Evolutionary conservation across 192 early-diverging fungal genomes (phyloP).

Genomic region (Entomortierella chlamydospora): DNA sequence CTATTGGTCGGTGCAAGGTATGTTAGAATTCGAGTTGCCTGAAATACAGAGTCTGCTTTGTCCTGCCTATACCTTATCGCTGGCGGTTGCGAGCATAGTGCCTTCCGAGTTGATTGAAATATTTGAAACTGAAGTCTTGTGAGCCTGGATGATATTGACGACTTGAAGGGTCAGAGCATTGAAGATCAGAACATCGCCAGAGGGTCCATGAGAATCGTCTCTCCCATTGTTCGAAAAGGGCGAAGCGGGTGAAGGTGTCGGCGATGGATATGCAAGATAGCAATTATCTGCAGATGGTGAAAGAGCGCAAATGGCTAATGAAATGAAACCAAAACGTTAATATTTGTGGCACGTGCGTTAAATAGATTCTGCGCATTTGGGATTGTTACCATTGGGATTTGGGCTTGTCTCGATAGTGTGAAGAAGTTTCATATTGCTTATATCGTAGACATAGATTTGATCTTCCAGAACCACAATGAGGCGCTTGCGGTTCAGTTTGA

Average conservation of each 20-base stretch:
- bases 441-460: constrained; percentile 97
- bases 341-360: too few relatives aligned
- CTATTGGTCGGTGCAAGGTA: constrained; percentile 41
- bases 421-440: constrained; percentile 97
- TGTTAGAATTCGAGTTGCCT: background rate
- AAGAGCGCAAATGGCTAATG: constrained; percentile 83
- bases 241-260: constrained; percentile 68
- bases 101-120: constrained; percentile 92
- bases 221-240: too few relatives aligned
- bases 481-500: constrained; percentile 95
- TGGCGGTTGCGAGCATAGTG: constrained; percentile 91
- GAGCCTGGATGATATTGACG: constrained; percentile 94
- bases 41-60: background rate
- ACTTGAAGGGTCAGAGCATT: constrained; percentile 90
- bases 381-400: constrained; percentile 91
- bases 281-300: constrained; percentile 95
- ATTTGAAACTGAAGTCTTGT: constrained; percentile 90
- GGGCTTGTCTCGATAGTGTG: constrained; percentile 96
- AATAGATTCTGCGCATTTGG: too few relatives aligned
- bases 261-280: constrained; percentile 94
- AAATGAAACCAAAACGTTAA: too few relatives aligned
- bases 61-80: constrained; percentile 85
- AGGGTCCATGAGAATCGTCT: constrained; percentile 62
- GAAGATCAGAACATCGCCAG: constrained; percentile 91
- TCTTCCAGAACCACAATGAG: constrained; percentile 96